phyloP scores from a whole-genome alignment of 306 rosid species.

The Bauhinia variegata region DNA sequence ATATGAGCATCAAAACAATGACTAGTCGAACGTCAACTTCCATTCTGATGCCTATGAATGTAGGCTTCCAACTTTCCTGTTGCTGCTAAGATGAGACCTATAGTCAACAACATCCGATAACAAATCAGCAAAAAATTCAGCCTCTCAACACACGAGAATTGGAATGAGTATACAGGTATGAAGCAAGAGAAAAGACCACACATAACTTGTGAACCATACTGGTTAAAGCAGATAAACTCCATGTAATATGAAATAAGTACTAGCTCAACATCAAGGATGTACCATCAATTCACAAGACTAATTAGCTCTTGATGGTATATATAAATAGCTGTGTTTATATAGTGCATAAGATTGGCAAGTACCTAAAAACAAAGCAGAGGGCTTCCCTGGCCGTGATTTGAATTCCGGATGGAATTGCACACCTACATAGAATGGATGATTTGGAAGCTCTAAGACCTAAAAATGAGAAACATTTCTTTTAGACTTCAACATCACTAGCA shows the following conservation, averaged over 20 bases:
- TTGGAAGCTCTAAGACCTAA: constrained; percentile 92
- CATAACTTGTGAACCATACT: neutral
- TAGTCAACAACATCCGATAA: constrained; percentile 37
- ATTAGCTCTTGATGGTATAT: neutral
- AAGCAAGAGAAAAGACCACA: constrained; percentile 14
- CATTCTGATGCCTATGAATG: constrained; percentile 57
- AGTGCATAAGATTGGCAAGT: constrained; percentile 16
- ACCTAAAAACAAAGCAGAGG: constrained; percentile 92
- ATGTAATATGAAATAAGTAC: constrained; percentile 18
- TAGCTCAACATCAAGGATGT: constrained; percentile 1
- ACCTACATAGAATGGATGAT: constrained; percentile 89
- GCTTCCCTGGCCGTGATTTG: constrained; percentile 90
- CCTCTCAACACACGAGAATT: constrained; percentile 25
- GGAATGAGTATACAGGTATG: constrained; percentile 4
- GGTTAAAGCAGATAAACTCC: constrained; percentile 14
- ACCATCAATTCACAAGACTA: neutral
- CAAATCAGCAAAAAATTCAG: constrained; percentile 11
- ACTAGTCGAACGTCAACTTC: constrained; percentile 44
- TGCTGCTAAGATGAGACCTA: constrained; percentile 92
- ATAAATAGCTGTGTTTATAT: neutral
- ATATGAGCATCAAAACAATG: constrained; percentile 12
- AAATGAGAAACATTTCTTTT: constrained; percentile 30
- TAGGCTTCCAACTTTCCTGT: constrained; percentile 72
- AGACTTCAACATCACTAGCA: constrained; percentile 3
- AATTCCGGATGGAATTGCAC: constrained; percentile 99